phyloP scores from a whole-genome alignment of 1,284 basidiomycete species.

The Jaminaea rosea region DNA sequence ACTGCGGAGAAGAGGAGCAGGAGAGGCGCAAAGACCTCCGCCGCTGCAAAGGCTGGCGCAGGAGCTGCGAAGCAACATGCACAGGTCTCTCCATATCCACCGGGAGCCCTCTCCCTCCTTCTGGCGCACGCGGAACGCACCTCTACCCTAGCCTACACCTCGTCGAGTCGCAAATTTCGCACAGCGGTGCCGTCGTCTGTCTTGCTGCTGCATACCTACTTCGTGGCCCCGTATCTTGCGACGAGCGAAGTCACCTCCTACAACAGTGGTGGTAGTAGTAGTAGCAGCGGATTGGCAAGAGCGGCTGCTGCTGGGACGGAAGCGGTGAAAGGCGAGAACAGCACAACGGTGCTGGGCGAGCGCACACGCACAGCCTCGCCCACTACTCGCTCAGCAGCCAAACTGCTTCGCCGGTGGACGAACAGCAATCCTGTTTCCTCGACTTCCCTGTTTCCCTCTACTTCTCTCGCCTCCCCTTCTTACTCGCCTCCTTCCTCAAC shows the following conservation, averaged over 20 bases:
- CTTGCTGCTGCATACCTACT: conserved; percentile 33
- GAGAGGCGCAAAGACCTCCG: background rate
- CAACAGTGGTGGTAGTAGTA: too few relatives aligned
- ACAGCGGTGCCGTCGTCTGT: conserved; percentile 14
- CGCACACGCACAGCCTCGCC: too few relatives aligned
- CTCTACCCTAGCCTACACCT: conserved; percentile 13
- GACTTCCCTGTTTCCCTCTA: too few relatives aligned
- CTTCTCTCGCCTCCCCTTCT: too few relatives aligned
- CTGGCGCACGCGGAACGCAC: conserved; percentile 21
- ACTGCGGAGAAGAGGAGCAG: background rate
- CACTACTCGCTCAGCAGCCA: conserved; percentile 5
- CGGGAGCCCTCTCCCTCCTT: conserved; percentile 26
- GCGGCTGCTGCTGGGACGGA: too few relatives aligned
- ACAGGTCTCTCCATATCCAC: conserved; percentile 7
- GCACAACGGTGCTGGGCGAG: too few relatives aligned
- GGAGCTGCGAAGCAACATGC: background rate
- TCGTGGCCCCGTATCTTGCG: conserved; percentile 31
- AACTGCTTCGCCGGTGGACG: conserved; percentile 5
- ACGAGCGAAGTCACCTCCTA: conserved; percentile 17
- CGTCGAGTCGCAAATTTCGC: conserved; percentile 7
- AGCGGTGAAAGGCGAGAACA: too few relatives aligned
- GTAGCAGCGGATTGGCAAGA: too few relatives aligned
- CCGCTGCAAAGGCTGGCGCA: background rate
- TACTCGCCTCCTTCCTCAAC: too few relatives aligned
- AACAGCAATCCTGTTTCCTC: conserved; percentile 10